Conservation (phyloP, 441 rosid genomes). For the Raphanus hybrid region DNA sequence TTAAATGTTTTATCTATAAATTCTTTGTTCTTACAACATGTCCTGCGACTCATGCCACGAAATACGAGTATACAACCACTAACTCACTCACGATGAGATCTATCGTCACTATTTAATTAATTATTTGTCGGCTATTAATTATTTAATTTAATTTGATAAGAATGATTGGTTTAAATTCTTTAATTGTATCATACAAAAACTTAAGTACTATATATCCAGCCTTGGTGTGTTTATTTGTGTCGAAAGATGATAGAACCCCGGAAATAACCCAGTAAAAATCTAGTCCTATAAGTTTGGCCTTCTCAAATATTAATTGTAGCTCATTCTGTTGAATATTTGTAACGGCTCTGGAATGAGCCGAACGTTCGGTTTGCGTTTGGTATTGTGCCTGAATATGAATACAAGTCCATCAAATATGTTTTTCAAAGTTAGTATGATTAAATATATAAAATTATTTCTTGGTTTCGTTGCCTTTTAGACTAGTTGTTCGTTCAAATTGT, state of each 20-base stretch:
- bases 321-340: not conserved
- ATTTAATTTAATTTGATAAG: not conserved
- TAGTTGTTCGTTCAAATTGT: too few species aligned
- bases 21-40: not conserved
- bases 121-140: not conserved
- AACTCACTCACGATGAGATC: slow-evolving; percentile 23
- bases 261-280: not conserved
- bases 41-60: slow-evolving; percentile 9
- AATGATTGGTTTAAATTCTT: not conserved
- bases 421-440: too few species aligned
- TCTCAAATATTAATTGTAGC: not conserved
- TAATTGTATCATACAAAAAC: not conserved
- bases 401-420: too few species aligned
- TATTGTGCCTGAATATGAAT: too few species aligned
- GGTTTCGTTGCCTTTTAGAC: too few species aligned
- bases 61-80: slow-evolving; percentile 18
- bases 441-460: too few species aligned
- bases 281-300: not conserved
- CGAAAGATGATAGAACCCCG: not conserved
- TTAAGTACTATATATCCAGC: not conserved
- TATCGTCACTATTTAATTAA: not conserved
- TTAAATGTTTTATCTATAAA: not conserved
- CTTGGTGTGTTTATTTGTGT: slow-evolving; percentile 15
- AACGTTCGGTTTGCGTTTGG: not conserved
- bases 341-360: not conserved